These are phyloP conservation scores for Protostelium mycophagum DNA, from an alignment of 78 protist genomes.

Conservation along the genomic window DNA sequence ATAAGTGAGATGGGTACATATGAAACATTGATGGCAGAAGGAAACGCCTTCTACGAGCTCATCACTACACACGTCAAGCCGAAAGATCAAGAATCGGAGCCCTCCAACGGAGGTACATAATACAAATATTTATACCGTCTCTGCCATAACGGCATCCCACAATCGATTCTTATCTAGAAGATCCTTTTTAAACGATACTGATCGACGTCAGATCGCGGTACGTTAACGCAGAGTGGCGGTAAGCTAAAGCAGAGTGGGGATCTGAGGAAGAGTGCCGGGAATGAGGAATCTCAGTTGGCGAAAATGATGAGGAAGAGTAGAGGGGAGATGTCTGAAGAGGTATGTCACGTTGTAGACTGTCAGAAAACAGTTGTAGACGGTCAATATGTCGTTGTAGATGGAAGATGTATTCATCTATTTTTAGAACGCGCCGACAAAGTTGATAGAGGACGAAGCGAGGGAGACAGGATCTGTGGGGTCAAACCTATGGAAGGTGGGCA, in stretches of 20 bases:
- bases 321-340: neutral
- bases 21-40: constrained; percentile 10
- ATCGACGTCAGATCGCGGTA: neutral
- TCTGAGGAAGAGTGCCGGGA: constrained; percentile 4
- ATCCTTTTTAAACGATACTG: too few species aligned
- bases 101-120: neutral
- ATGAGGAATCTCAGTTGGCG: constrained; percentile 4
- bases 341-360: too few species aligned
- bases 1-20: constrained; percentile 60
- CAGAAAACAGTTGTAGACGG: constrained; percentile 5
- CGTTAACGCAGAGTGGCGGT: too few species aligned
- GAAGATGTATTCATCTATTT: too few species aligned
- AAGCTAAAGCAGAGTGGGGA: neutral
- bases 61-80: neutral
- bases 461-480: constrained; percentile 49
- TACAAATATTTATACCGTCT: too few species aligned
- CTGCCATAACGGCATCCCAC: too few species aligned
- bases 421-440: neutral
- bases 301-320: constrained; percentile 21
- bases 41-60: constrained; percentile 14
- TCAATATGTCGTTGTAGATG: neutral
- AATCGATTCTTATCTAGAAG: too few species aligned
- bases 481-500: neutral
- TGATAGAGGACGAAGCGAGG: constrained; percentile 36
- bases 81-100: neutral